Percentiles rank a stretch among this genome's conserved stretches.
phyloP scores from a whole-genome alignment of 2,329 filamentous ascomycete genomes.

The Calonectria leucothoes region DNA sequence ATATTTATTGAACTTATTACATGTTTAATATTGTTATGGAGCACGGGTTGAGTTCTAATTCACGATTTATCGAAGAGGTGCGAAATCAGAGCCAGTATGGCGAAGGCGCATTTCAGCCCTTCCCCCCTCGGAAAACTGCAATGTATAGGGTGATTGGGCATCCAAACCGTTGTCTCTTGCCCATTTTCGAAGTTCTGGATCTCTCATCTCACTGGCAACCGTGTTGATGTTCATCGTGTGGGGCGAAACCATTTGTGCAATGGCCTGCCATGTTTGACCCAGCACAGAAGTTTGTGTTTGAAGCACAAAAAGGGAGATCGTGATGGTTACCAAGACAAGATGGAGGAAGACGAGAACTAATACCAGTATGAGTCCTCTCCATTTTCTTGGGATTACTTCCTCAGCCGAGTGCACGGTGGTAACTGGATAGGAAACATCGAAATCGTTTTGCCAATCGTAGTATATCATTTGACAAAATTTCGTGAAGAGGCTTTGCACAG shows the following conservation, averaged over 20 bases:
- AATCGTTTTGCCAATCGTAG: slow-evolving; percentile 2
- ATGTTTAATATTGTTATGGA: too few species aligned
- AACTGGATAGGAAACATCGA: background rate
- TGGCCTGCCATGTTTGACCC: slow-evolving; percentile 23
- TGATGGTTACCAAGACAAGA: background rate
- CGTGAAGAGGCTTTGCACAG: background rate
- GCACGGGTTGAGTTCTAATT: background rate
- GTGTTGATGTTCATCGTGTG: slow-evolving; percentile 19
- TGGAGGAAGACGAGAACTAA: background rate
- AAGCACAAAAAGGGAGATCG: background rate
- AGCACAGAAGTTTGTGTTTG: slow-evolving; percentile 12
- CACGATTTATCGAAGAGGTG: background rate
- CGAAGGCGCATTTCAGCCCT: background rate
- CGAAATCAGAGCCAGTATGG: background rate
- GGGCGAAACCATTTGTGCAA: slow-evolving; percentile 19
- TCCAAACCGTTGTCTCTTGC: background rate
- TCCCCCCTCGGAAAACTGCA: background rate
- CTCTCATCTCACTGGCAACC: background rate
- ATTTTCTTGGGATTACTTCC: background rate
- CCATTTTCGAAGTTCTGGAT: slow-evolving; percentile 11
- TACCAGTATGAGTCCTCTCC: slow-evolving; percentile 4
- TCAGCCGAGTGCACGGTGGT: background rate
- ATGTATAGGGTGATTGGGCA: background rate
- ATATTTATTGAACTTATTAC: too few species aligned
- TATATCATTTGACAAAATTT: slow-evolving; percentile 15